Conservation (phyloP, 1,139 yeast genomes). For the Debaryomyces sp. region DNA sequence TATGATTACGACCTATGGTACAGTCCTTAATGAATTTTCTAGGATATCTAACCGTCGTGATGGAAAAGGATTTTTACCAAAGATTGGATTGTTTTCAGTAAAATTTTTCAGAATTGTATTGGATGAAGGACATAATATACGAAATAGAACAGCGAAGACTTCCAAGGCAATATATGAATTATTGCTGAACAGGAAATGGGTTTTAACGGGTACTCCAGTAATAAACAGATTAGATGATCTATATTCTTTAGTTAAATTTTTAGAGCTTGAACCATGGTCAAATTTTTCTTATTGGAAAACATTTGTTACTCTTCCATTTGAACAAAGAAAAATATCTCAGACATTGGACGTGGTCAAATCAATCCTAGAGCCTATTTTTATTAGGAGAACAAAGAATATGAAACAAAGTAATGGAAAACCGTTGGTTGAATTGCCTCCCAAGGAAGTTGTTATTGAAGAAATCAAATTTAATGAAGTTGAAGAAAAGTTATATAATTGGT, state of each 20-base stretch:
- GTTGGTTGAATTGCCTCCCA: constrained; percentile 75
- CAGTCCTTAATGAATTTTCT: constrained; percentile 74
- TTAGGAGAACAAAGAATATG: constrained; percentile 89
- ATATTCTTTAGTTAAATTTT: constrained; percentile 73
- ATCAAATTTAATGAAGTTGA: constrained; percentile 71
- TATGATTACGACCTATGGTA: constrained; percentile 85
- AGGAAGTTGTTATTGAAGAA: constrained; percentile 69
- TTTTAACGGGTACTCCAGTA: constrained; percentile 92
- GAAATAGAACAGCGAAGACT: constrained; percentile 79
- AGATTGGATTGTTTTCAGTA: constrained; percentile 66
- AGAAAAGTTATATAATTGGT: constrained; percentile 64
- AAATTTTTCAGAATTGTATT: constrained; percentile 77
- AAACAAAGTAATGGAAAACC: constrained; percentile 73
- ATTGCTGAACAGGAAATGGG: constrained; percentile 73
- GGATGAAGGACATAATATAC: constrained; percentile 91
- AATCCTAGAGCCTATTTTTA: constrained; percentile 77
- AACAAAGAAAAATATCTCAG: constrained; percentile 63
- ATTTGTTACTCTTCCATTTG: constrained; percentile 84
- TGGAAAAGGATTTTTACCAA: constrained; percentile 32
- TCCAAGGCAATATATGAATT: constrained; percentile 77
- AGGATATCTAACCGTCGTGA: constrained; percentile 36
- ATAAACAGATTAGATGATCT: constrained; percentile 87
- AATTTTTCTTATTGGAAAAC: constrained; percentile 88
- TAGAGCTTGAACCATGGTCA: constrained; percentile 87
- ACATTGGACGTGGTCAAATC: constrained; percentile 85